Evolutionary conservation across 2,329 filamentous ascomycete species (phyloP).

Genomic region (Samsoniella hepiali): DNA sequence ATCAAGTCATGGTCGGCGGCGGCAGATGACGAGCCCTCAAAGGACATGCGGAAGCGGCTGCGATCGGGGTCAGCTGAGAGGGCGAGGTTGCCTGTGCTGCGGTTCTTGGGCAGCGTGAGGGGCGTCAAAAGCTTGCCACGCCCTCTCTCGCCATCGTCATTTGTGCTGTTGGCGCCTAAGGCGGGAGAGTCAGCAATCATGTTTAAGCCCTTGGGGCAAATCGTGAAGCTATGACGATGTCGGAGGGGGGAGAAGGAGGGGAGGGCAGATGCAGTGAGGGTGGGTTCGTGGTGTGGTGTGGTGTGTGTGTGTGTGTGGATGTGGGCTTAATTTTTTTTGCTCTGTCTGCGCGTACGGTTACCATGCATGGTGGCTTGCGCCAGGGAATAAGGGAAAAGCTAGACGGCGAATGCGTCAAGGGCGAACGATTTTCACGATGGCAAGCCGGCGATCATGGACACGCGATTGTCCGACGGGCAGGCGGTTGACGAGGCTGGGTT

Average conservation of each 20-base stretch:
- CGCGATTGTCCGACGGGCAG: background rate
- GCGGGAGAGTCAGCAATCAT: conserved; percentile 26
- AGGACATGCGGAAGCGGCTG: conserved; percentile 67
- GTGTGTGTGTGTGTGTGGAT: background rate
- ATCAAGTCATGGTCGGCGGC: conserved; percentile 64
- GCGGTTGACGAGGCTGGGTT: background rate
- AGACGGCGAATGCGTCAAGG: background rate
- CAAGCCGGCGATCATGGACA: conserved; percentile 6
- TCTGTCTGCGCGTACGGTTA: conserved; percentile 8
- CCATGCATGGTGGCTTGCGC: conserved; percentile 17
- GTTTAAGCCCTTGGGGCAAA: background rate
- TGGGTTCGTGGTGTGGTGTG: background rate
- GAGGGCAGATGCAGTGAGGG: background rate
- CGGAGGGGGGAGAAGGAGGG: background rate
- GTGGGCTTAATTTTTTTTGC: conserved; percentile 10
- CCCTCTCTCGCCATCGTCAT: conserved; percentile 38
- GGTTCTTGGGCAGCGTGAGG: conserved; percentile 59
- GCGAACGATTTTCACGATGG: background rate
- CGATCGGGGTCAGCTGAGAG: conserved; percentile 52
- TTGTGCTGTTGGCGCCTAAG: conserved; percentile 11
- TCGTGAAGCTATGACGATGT: background rate
- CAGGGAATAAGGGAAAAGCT: background rate
- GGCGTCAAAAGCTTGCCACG: conserved; percentile 45
- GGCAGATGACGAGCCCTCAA: conserved; percentile 64
- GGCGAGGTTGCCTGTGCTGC: conserved; percentile 61